Evolutionary conservation across 192 early-diverging fungal species (phyloP).

Genomic region (Geranomyces variabilis): DNA sequence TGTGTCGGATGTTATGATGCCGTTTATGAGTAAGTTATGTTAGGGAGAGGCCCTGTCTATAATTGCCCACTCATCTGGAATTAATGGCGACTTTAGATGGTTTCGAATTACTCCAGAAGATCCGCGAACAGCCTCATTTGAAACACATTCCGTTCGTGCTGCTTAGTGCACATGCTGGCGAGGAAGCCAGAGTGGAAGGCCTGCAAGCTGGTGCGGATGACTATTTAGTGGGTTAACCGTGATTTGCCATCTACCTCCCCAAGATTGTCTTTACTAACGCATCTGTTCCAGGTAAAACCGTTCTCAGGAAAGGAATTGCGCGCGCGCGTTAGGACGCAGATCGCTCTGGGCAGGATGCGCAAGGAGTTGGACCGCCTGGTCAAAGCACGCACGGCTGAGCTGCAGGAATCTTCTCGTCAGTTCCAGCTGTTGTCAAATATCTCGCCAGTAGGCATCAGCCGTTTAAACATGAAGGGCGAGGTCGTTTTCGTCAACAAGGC

Average conservation of each 20-base stretch:
- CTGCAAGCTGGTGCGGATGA: constrained; percentile 13
- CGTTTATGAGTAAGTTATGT: neutral
- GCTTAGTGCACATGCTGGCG: constrained; percentile 10
- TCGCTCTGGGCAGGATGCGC: neutral
- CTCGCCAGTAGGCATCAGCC: constrained; percentile 21
- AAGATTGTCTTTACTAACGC: constrained; percentile 2
- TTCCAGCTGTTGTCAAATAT: constrained; percentile 10
- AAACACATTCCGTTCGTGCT: constrained; percentile 3
- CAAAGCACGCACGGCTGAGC: neutral
- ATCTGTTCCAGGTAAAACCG: no score
- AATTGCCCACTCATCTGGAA: neutral
- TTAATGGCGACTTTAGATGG: no score
- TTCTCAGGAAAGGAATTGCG: constrained; percentile 8
- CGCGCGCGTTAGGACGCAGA: constrained; percentile 8
- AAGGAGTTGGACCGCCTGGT: constrained; percentile 12
- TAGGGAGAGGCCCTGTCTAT: no score
- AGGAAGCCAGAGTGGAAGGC: constrained; percentile 12
- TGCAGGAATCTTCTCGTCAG: neutral
- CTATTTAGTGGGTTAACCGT: neutral
- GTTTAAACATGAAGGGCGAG: neutral
- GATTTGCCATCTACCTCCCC: neutral
- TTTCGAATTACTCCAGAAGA: constrained; percentile 9
- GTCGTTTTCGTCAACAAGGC: neutral
- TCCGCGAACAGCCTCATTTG: neutral
- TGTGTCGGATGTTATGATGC: constrained; percentile 18